Conservation (phyloP, 1,284 basidiomycete species). For the Cryptococcus deneoformans region DNA sequence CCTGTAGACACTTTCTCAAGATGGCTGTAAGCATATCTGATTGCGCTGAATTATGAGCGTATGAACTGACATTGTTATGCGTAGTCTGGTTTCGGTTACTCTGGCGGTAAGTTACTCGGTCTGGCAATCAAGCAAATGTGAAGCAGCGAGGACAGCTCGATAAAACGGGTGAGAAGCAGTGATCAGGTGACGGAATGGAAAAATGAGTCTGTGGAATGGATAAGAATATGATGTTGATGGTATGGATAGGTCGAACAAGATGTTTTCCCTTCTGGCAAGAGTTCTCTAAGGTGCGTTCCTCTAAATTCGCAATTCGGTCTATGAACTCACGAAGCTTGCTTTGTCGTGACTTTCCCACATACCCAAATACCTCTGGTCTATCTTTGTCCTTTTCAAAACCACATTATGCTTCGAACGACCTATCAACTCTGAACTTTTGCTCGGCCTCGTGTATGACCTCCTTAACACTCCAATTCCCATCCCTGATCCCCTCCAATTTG, state of each 20-base stretch:
- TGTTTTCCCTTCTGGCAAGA: conserved; percentile 95
- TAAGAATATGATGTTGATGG: neutral
- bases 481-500: neutral
- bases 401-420: neutral
- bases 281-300: conserved; percentile 65
- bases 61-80: neutral
- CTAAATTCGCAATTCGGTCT: neutral
- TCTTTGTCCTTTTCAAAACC: neutral
- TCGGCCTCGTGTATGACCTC: neutral
- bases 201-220: neutral
- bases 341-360: too few species aligned
- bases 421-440: neutral
- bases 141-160: neutral
- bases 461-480: neutral
- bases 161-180: neutral
- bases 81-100: conserved; percentile 63
- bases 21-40: conserved; percentile 17
- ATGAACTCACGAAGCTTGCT: neutral
- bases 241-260: conserved; percentile 67
- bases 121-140: neutral
- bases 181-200: neutral
- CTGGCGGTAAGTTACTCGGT: conserved; percentile 56
- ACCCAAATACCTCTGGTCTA: neutral
- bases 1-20: neutral
- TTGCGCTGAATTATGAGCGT: neutral